Evolutionary conservation across 768 basidiomycete genomes (phyloP).

Genomic region (Brasilioporus rufonigricans): DNA sequence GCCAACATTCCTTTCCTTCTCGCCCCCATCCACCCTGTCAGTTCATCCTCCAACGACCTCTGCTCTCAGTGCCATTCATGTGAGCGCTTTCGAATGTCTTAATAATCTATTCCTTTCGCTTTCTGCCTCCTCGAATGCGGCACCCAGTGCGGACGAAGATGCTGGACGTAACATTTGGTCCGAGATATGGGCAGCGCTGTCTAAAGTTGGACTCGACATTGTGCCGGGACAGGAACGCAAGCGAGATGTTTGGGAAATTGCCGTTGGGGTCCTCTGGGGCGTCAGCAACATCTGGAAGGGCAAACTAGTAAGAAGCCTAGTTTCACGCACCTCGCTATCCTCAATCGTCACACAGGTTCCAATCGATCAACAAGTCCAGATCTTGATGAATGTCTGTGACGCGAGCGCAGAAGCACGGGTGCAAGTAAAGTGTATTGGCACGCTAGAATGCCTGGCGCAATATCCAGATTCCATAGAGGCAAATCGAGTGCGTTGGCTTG

Average conservation of each 20-base stretch:
- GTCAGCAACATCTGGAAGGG: constrained; percentile 76
- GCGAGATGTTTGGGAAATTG: constrained; percentile 75
- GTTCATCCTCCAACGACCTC: constrained; percentile 88
- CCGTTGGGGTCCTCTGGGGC: constrained; percentile 85
- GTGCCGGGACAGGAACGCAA: constrained; percentile 65
- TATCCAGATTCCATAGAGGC: constrained; percentile 57
- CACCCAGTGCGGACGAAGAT: constrained; percentile 43
- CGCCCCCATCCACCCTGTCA: constrained; percentile 65
- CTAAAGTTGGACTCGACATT: constrained; percentile 55
- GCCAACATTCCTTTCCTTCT: constrained; percentile 81
- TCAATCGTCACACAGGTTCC: constrained; percentile 42
- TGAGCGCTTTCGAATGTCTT: constrained; percentile 83
- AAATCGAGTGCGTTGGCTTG: constrained; percentile 39
- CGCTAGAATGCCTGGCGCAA: constrained; percentile 83
- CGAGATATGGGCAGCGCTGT: constrained; percentile 61
- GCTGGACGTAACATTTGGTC: constrained; percentile 60
- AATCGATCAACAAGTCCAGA: constrained; percentile 55
- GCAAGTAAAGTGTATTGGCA: constrained; percentile 78
- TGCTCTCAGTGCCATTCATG: constrained; percentile 77
- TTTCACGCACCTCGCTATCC: background rate
- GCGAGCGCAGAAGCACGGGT: constrained; percentile 51
- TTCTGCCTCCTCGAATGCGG: constrained; percentile 44
- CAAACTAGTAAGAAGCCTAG: constrained; percentile 45
- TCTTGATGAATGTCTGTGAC: constrained; percentile 66
- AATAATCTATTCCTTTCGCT: constrained; percentile 86